phyloP scores from a whole-genome alignment of 2,329 filamentous ascomycete genomes.

The Microsporum canis region DNA sequence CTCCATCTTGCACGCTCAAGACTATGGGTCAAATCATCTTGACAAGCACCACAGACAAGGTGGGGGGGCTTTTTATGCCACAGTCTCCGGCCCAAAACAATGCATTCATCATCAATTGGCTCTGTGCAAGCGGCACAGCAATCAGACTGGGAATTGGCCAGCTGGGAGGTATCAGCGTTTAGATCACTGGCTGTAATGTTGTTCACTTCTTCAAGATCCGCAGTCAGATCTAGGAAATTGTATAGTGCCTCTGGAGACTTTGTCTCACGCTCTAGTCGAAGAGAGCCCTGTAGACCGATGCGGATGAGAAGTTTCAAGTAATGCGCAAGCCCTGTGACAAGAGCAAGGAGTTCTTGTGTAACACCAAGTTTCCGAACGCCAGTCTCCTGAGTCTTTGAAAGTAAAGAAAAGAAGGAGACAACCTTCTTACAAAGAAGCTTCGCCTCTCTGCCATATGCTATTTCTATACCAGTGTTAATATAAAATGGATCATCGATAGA shows the following conservation, averaged over 20 bases:
- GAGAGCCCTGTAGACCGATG: slow-evolving; percentile 85
- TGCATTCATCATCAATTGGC: slow-evolving; percentile 90
- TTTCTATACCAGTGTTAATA: slow-evolving; percentile 42
- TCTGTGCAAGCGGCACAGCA: slow-evolving; percentile 71
- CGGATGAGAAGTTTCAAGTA: slow-evolving; percentile 95
- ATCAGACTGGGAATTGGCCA: slow-evolving; percentile 69
- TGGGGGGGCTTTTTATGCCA: slow-evolving; percentile 67
- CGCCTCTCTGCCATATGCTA: slow-evolving; percentile 90
- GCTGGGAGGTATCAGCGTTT: slow-evolving; percentile 51
- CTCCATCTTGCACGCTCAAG: slow-evolving; percentile 62
- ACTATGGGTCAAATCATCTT: slow-evolving; percentile 57
- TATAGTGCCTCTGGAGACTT: slow-evolving; percentile 63
- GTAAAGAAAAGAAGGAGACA: slow-evolving; percentile 87
- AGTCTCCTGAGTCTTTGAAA: slow-evolving; percentile 89
- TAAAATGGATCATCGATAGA: background rate
- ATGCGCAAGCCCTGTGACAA: slow-evolving; percentile 91
- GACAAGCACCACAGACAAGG: slow-evolving; percentile 58
- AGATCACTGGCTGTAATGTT: slow-evolving; percentile 57
- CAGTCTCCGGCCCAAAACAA: slow-evolving; percentile 59
- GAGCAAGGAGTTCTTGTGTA: slow-evolving; percentile 92
- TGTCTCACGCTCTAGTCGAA: slow-evolving; percentile 81
- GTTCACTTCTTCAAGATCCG: slow-evolving; percentile 67
- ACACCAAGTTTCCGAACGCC: slow-evolving; percentile 86
- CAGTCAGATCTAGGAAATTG: slow-evolving; percentile 71
- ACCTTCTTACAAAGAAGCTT: slow-evolving; percentile 99